These are phyloP conservation scores for Malus hybrid DNA, from an alignment of 331 rosid genomes.

Conservation along the genomic window DNA sequence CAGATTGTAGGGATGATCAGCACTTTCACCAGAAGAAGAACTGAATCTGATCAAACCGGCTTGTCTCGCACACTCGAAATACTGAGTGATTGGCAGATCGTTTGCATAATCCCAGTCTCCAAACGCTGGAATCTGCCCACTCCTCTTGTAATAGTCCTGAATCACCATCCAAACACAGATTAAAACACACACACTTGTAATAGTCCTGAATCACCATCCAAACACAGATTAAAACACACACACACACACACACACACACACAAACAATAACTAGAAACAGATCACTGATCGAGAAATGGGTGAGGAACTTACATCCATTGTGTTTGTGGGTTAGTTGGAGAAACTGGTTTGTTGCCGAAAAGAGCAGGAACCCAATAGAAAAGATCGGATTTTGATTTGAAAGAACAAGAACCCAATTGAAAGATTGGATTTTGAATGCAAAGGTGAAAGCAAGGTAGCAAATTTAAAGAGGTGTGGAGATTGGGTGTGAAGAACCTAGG, in stretches of 20 bases:
- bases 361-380: background rate
- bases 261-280: background rate
- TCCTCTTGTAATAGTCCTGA: constrained; percentile 45
- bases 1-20: constrained; percentile 6
- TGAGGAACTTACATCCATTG: constrained; percentile 18
- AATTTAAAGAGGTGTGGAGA: background rate
- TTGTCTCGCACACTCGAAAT: constrained; percentile 78
- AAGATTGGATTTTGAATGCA: background rate
- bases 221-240: background rate
- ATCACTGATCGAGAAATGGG: background rate
- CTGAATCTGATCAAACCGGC: constrained; percentile 76
- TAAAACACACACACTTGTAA: constrained; percentile 3
- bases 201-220: constrained; percentile 21
- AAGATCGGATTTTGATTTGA: background rate
- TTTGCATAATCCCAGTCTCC: constrained; percentile 87
- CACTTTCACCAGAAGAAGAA: constrained; percentile 64
- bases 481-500: background rate
- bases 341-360: background rate
- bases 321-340: background rate
- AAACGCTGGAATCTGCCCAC: constrained; percentile 83
- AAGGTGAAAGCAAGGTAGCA: background rate
- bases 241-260: too few species aligned
- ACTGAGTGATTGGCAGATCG: constrained; percentile 83
- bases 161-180: background rate
- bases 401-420: background rate